phyloP scores from a whole-genome alignment of 1,139 yeast genomes.

The Scheffersomyces insectosa region DNA sequence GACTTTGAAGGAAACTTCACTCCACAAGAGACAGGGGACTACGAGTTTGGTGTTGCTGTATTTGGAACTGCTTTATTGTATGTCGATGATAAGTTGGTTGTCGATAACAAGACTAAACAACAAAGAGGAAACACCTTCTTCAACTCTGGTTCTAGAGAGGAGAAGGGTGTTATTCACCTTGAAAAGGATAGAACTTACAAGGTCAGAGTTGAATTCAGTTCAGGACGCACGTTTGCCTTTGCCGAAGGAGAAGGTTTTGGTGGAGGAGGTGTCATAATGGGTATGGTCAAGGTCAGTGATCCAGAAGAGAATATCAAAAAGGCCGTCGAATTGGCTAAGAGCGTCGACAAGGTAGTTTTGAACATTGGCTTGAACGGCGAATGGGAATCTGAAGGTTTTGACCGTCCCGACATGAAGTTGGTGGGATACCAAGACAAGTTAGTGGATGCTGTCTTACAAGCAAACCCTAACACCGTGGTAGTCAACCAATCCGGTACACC shows the following conservation, averaged over 20 bases:
- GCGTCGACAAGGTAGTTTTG: conserved; percentile 45
- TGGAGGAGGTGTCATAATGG: conserved; percentile 49
- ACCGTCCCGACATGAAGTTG: conserved; percentile 38
- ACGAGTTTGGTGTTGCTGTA: conserved; percentile 14
- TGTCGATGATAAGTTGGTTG: conserved; percentile 14
- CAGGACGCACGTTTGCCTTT: conserved; percentile 8
- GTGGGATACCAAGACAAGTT: conserved; percentile 17
- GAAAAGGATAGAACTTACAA: conserved; percentile 12
- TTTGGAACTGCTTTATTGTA: conserved; percentile 17
- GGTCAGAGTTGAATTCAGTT: conserved; percentile 13
- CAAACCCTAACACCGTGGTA: conserved; percentile 16
- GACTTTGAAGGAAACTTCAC: conserved; percentile 10
- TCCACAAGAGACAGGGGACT: conserved; percentile 12
- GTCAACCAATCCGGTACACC: conserved; percentile 22
- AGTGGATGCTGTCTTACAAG: conserved; percentile 13
- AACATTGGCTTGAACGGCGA: conserved; percentile 48
- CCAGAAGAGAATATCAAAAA: conserved; percentile 30
- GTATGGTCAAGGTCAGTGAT: conserved; percentile 27
- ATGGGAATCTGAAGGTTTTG: conserved; percentile 53
- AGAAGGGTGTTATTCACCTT: conserved; percentile 4
- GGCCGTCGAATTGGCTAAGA: conserved; percentile 46
- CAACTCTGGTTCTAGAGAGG: conserved; percentile 15
- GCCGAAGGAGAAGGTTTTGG: conserved; percentile 7
- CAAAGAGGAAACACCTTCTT: conserved; percentile 12
- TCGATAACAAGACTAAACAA: conserved; percentile 15